Conservation (phyloP, 2,329 filamentous ascomycete species). For the Chaetomium sp. region DNA sequence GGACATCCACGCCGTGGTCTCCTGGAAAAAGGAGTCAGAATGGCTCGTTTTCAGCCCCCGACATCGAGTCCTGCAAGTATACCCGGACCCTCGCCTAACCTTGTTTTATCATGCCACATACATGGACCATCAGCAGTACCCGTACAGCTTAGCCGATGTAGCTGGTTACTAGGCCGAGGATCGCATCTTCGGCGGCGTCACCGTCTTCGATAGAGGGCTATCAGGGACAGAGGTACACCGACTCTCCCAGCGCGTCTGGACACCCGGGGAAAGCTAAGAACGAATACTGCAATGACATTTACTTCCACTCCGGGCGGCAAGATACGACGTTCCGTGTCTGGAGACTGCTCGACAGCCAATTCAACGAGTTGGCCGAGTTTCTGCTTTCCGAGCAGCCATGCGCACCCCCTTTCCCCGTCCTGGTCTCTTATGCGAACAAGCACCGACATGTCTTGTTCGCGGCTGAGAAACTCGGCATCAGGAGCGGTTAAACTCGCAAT, state of each 20-base stretch:
- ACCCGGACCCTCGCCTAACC: background rate
- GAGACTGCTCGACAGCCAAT: slow-evolving; percentile 6
- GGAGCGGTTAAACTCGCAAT: slow-evolving; percentile 13
- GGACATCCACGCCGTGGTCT: slow-evolving; percentile 1
- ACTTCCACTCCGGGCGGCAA: slow-evolving; percentile 6
- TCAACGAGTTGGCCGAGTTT: slow-evolving; percentile 1
- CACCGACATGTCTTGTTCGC: too few species aligned
- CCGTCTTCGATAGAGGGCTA: slow-evolving; percentile 6
- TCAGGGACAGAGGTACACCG: background rate
- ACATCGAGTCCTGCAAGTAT: background rate
- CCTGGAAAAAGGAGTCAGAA: slow-evolving; percentile 1
- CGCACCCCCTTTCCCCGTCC: background rate
- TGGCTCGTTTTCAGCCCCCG: background rate
- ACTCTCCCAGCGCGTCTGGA: background rate
- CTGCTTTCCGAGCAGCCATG: background rate
- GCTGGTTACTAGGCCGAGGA: too few species aligned
- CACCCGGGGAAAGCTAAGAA: background rate
- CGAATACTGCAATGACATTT: slow-evolving; percentile 9
- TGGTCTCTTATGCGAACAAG: background rate
- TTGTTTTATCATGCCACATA: slow-evolving; percentile 10
- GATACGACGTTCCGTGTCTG: slow-evolving; percentile 1
- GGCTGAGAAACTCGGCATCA: slow-evolving; percentile 5
- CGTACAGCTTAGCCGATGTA: slow-evolving; percentile 4
- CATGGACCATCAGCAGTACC: slow-evolving; percentile 6
- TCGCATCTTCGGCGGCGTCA: slow-evolving; percentile 9